These are phyloP conservation scores for Diaporthe sp. DNA, from an alignment of 2,329 filamentous ascomycete species.

Conservation along the genomic window DNA sequence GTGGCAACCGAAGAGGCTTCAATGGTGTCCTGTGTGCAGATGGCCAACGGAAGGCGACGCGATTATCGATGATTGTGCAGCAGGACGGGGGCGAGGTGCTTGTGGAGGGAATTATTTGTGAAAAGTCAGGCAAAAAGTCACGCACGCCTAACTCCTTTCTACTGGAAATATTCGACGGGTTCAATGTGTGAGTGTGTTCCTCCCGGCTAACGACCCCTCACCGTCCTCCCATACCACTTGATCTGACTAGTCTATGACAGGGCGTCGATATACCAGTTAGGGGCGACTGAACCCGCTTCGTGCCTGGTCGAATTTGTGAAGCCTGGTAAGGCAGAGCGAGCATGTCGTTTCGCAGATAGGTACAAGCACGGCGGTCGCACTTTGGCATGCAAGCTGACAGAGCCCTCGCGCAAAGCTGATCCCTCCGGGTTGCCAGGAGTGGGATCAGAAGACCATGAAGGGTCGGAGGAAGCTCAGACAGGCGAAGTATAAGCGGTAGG, in stretches of 20 bases:
- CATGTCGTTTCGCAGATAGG: background rate
- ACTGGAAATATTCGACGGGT: background rate
- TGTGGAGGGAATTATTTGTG: background rate
- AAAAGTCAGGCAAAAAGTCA: background rate
- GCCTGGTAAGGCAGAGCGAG: background rate
- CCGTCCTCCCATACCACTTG: no score
- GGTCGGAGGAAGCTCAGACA: background rate
- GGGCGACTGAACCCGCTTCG: background rate
- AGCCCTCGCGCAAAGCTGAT: background rate
- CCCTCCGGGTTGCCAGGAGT: background rate
- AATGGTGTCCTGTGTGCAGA: background rate
- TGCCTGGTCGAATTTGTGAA: background rate
- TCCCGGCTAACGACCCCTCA: no score
- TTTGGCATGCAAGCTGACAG: background rate
- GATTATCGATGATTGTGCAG: background rate
- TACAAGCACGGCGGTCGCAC: background rate
- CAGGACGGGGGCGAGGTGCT: background rate
- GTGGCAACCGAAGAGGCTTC: background rate
- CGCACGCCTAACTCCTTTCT: background rate
- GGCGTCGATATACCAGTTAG: background rate
- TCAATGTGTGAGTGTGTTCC: background rate
- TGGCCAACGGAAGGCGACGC: background rate
- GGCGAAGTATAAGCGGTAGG: background rate
- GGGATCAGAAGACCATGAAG: background rate
- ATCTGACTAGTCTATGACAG: background rate